A percentile compares a stretch with the other conserved stretches of the same genome.
phyloP scores from a whole-genome alignment of 2,329 filamentous ascomycete species.

The Claviceps arundinis region DNA sequence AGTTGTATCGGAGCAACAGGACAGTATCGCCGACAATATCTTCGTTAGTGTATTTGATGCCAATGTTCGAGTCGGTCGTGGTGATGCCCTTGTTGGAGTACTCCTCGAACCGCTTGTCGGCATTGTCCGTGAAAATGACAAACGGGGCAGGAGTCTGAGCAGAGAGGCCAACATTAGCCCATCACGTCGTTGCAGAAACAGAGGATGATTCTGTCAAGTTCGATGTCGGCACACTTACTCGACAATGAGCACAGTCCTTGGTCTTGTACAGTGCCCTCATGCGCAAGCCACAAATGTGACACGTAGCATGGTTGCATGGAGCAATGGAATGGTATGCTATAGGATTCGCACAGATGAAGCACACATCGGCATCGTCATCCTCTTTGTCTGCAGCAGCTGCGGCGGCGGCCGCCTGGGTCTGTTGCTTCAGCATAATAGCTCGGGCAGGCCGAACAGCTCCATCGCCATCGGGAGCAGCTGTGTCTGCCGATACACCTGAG shows the following conservation, averaged over 20 bases:
- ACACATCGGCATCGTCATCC: conserved; percentile 59
- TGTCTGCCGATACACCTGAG: conserved; percentile 10
- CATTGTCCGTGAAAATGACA: conserved; percentile 86
- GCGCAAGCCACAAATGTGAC: conserved; percentile 86
- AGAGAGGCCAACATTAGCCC: neutral
- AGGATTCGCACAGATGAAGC: conserved; percentile 93
- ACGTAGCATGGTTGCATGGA: conserved; percentile 92
- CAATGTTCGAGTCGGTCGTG: conserved; percentile 70
- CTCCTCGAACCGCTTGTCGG: conserved; percentile 72
- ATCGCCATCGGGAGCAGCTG: conserved; percentile 19
- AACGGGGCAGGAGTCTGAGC: conserved; percentile 52
- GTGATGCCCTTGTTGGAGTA: conserved; percentile 62
- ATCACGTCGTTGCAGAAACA: neutral
- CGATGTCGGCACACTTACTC: conserved; percentile 40
- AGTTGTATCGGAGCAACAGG: conserved; percentile 84
- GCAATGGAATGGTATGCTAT: conserved; percentile 79
- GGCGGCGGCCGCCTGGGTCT: conserved; percentile 9
- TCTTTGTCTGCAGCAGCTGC: conserved; percentile 16
- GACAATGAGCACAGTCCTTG: conserved; percentile 91
- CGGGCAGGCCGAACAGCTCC: conserved; percentile 21
- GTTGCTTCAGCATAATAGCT: conserved; percentile 10
- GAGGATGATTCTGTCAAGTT: neutral
- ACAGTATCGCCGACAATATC: conserved; percentile 88
- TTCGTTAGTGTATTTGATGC: conserved; percentile 78
- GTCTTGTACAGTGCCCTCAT: conserved; percentile 92